Conservation (phyloP, 2,329 filamentous ascomycete genomes). For the Colletotrichum sp. region DNA sequence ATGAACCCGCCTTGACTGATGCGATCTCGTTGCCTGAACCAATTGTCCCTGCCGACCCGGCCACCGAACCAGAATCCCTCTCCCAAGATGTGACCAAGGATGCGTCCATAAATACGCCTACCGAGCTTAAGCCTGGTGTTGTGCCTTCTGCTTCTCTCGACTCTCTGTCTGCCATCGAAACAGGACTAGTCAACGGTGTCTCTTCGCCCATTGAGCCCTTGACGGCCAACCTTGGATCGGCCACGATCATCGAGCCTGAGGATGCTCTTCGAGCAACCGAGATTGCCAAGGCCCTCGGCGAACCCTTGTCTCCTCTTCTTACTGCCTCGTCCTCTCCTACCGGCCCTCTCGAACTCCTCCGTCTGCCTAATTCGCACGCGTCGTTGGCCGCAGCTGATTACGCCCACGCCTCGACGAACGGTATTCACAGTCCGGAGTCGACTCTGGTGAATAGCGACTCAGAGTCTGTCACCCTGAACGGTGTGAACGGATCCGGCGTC, state of each 20-base stretch:
- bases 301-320: background rate
- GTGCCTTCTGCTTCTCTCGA: background rate
- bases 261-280: background rate
- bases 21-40: conserved; percentile 4
- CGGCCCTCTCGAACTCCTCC: conserved; percentile 50
- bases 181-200: background rate
- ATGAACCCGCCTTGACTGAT: background rate
- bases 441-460: background rate
- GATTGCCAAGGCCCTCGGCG: background rate
- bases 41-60: background rate
- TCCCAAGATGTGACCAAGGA: background rate
- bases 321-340: conserved; percentile 31
- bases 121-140: background rate
- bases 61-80: background rate
- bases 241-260: background rate
- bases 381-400: background rate
- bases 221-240: background rate
- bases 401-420: background rate
- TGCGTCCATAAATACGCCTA: background rate
- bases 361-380: conserved; percentile 58
- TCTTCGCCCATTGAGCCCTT: background rate
- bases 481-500: background rate
- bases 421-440: background rate
- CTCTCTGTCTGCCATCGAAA: background rate
- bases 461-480: background rate